Base-by-base conservation (phyloP, 805 yeast genomes). In the Starmerella gropengiesseri region DNA sequence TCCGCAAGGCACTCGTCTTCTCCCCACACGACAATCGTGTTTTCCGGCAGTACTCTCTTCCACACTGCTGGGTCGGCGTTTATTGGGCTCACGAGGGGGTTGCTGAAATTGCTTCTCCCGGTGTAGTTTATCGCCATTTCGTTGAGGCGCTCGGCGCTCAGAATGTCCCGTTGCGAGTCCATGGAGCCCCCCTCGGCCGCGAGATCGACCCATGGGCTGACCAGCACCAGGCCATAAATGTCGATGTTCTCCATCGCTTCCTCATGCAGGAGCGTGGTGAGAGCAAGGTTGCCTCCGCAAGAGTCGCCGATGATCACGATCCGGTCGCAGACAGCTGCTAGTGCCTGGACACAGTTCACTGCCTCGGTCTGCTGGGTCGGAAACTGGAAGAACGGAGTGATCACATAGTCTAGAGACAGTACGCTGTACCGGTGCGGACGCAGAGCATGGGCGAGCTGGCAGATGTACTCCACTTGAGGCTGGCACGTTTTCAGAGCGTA, bases 291-390 rank as follows among this genome's bases (percentile, higher is more conserved):
- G 0, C 55, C 63, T 23, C 64, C 63, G 14, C 62, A 62, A 7
- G 64, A 60, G 39, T 60, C 64, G 19, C 64, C 64, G 32, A 49
- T 36, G 5, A 58, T 21, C 3, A 57, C 42, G 35, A 60, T 47
- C 33, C 54, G 46, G 22, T 45, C 23, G 32, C 52, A 48, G 1
- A 49, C 30, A 30, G 52, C 33, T 17, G 40, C 33, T 28, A 60
- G 47, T 27, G 40, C 48, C 11, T 41, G 42, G 35, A 52, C 46
- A 12, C 50, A 41, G 11, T 45, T 38, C 3, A 52, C 45, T 3
- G 54, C 47, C 41, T 60, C 60, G 17, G 46, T 38, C 17, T 59
- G 46, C 41, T 59, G 63, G 7, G 33, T 35, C 7, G 64, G 63
- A 43, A 33, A 60, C 31, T 26, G 20, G 9, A 44, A 45, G 7